phyloP scores from a whole-genome alignment of 495 filamentous ascomycete genomes.

The Friedmanniomyces simplex region DNA sequence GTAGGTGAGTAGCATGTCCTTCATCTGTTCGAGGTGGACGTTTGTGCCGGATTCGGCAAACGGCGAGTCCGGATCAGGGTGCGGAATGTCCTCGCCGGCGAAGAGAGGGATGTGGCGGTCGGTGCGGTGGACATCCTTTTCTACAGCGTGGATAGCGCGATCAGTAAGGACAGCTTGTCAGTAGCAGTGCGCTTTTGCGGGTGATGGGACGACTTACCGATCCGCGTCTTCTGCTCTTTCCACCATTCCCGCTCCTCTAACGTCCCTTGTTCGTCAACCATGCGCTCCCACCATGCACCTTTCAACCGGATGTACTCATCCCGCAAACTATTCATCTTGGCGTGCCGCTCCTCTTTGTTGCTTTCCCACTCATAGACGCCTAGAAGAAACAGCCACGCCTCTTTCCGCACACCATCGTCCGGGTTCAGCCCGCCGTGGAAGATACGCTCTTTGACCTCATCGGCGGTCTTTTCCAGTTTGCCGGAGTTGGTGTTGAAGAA shows the following conservation, averaged over 20 bases:
- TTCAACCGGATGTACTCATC: slow-evolving; percentile 94
- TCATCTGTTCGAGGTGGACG: slow-evolving; percentile 95
- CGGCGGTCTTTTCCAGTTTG: slow-evolving; percentile 61
- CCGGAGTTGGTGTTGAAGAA: slow-evolving; percentile 73
- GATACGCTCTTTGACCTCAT: slow-evolving; percentile 90
- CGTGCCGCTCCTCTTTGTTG: slow-evolving; percentile 66
- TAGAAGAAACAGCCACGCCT: slow-evolving; percentile 91
- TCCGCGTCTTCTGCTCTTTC: slow-evolving; percentile 86
- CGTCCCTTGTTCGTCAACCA: slow-evolving; percentile 68
- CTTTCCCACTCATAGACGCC: slow-evolving; percentile 89
- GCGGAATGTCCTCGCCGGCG: slow-evolving; percentile 92
- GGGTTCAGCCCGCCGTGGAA: slow-evolving; percentile 90
- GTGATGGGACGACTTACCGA: slow-evolving; percentile 52
- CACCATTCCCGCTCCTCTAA: slow-evolving; percentile 80
- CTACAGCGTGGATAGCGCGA: slow-evolving; percentile 46
- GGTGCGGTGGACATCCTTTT: slow-evolving; percentile 96
- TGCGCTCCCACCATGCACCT: slow-evolving; percentile 89
- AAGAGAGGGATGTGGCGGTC: slow-evolving; percentile 89
- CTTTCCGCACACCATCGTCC: slow-evolving; percentile 83
- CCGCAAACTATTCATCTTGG: slow-evolving; percentile 68
- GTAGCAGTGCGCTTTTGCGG: slow-evolving; percentile 1
- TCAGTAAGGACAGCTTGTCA: slow-evolving; percentile 28
- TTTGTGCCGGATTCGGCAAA: slow-evolving; percentile 88
- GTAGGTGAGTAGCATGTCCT: slow-evolving; percentile 97
- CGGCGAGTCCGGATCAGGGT: slow-evolving; percentile 92